Percentiles rank a stretch among this genome's conserved stretches.
These are phyloP conservation scores for Notholithocarpus densiflorus DNA, from an alignment of 306 rosid species.

Conservation along the genomic window DNA sequence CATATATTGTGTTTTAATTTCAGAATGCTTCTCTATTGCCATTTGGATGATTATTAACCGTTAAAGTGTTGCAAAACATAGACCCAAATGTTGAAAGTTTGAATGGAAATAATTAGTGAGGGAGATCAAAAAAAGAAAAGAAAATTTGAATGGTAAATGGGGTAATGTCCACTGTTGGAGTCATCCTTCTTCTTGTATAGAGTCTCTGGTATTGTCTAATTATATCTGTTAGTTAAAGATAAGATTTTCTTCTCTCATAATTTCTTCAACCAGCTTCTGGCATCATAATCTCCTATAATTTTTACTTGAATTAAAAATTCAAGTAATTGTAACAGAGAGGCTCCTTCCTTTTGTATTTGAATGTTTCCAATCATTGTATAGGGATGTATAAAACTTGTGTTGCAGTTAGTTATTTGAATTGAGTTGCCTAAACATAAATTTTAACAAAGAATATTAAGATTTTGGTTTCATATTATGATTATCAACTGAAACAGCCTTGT, in stretches of 20 bases:
- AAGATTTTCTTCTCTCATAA: neutral
- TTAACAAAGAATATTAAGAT: neutral
- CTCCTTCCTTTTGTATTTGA: neutral
- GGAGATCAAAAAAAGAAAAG: no score
- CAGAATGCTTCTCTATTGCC: no score
- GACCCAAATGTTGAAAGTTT: no score
- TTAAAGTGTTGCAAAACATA: no score
- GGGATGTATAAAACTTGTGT: neutral
- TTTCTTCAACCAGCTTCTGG: neutral
- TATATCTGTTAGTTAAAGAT: neutral
- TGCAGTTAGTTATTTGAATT: neutral
- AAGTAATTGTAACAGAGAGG: no score
- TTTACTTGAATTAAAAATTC: neutral
- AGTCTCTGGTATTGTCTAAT: neutral
- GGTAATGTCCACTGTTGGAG: no score
- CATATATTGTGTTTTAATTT: no score
- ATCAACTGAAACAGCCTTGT: slow-evolving; percentile 1
- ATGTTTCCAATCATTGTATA: neutral
- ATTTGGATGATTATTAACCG: no score
- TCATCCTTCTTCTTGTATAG: no score
- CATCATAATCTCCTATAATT: neutral
- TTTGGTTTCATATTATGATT: neutral
- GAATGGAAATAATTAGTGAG: no score
- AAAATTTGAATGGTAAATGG: no score
- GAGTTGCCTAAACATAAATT: neutral